Conservation (phyloP, 192 early-diverging fungal genomes). For the Linnemannia schmuckeri region DNA sequence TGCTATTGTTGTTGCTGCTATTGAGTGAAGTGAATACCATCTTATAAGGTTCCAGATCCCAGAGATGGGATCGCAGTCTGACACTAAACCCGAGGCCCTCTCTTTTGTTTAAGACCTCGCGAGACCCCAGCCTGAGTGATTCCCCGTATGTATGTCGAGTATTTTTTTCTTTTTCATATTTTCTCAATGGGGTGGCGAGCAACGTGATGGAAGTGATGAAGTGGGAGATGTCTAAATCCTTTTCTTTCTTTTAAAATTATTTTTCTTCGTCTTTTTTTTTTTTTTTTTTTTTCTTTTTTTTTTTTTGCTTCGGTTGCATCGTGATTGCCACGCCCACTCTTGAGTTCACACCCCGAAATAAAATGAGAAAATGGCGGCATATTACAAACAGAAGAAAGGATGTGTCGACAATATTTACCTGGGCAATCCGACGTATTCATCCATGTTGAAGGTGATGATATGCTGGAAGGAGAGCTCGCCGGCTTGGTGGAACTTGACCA, state of each 20-base stretch:
- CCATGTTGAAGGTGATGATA: constrained; percentile 94
- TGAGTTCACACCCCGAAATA: constrained; percentile 1
- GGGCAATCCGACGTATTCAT: constrained; percentile 88
- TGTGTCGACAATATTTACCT: constrained; percentile 53
- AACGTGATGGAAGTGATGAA: background rate
- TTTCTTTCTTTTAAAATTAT: background rate
- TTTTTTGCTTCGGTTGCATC: background rate
- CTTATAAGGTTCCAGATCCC: background rate
- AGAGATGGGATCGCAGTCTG: background rate
- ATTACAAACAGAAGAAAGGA: background rate
- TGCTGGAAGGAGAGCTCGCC: constrained; percentile 82
- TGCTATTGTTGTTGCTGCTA: background rate
- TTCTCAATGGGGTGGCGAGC: background rate
- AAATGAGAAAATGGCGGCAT: background rate
- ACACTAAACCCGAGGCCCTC: background rate
- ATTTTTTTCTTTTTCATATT: background rate
- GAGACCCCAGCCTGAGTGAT: background rate
- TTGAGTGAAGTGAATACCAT: background rate
- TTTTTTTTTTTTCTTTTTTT: background rate
- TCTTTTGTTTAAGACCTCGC: background rate
- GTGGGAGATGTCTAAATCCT: background rate
- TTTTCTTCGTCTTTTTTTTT: too few species aligned
- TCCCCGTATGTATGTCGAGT: background rate
- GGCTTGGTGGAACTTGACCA: constrained; percentile 77
- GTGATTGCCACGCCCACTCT: background rate